Base-by-base conservation (phyloP, 139 green algal species). In the Diplosphaera chodatii region DNA sequence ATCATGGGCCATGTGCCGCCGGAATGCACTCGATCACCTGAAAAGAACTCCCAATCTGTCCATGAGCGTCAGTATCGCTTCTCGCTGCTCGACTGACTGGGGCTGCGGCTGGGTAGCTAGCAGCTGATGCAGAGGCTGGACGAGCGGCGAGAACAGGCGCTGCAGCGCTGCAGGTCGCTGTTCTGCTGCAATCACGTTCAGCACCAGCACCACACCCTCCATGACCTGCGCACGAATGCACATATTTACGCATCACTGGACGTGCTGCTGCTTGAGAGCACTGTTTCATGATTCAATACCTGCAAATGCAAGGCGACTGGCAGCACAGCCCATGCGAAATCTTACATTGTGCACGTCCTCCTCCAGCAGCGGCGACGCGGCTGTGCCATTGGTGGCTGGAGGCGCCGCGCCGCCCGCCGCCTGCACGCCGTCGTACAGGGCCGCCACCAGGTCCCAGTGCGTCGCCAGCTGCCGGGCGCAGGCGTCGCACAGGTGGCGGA, bases 401-500 rank as follows among this genome's bases (percentile, higher is more conserved):
- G 56, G 65, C 23, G 68, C 76, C 13, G 80, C 74, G 29, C 76
- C 78, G 63, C 70, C 70, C 31, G 73, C 76, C 20, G 69, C 73
- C 73, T 86, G 76, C 56, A 87, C 75, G 64, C 74, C 75, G 23
- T 76, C 71, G 76, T 93, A 92, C 59, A 94, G 75, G 64, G 64
- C 65, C 27, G 63, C 64, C 10, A 84, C 73, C 67, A 89, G 71
- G 70, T 68, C 74, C 32, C 48, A 62, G 32, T 3, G 10, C 25
- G 70, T 32, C 6, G 34, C 69, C 77, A 94, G 78, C 64, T 81
- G 73, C 13, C 37, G 21, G 8, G 79, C 80, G 68, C 85, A 91
- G 37, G 77, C 76, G 40, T 91, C 77, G 56, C 85, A 92, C 15
- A 94, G 40, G 32, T 84, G 67, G 13, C 79, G 77, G 33, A 93